Percentiles rank a stretch among this genome's conserved stretches.
phyloP scores from a whole-genome alignment of 1,284 basidiomycete species.

The Marasmius fiardii region DNA sequence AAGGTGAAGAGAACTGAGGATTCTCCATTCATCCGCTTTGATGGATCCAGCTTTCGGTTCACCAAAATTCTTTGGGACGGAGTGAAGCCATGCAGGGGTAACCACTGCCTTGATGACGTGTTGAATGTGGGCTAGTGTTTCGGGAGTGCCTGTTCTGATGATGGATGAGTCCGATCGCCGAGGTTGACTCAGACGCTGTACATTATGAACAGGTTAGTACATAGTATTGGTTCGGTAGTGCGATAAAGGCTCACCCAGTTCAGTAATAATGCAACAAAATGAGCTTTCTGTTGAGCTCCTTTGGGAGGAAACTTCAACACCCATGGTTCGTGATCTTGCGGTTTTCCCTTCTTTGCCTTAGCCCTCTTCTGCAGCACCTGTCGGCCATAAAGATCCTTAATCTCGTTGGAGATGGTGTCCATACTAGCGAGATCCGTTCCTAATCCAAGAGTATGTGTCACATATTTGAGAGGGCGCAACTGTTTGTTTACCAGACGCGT shows the following conservation, averaged over 20 bases:
- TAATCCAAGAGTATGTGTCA: background rate
- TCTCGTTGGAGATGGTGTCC: no score
- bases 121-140: conserved; percentile 17
- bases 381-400: background rate
- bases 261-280: background rate
- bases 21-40: conserved; percentile 36
- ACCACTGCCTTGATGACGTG: conserved; percentile 22
- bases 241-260: background rate
- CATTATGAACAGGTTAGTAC: background rate
- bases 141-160: background rate
- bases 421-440: no score
- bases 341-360: no score
- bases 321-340: no score
- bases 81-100: conserved; percentile 27
- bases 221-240: background rate
- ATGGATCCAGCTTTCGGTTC: conserved; percentile 24
- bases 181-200: background rate
- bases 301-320: no score
- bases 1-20: conserved; percentile 25
- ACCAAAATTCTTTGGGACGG: conserved; percentile 29
- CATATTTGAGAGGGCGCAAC: background rate
- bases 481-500: background rate
- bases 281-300: background rate
- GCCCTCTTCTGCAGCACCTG: background rate
- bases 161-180: background rate